Conservation (phyloP, 192 early-diverging fungal genomes). For the Backusella australiensis region DNA sequence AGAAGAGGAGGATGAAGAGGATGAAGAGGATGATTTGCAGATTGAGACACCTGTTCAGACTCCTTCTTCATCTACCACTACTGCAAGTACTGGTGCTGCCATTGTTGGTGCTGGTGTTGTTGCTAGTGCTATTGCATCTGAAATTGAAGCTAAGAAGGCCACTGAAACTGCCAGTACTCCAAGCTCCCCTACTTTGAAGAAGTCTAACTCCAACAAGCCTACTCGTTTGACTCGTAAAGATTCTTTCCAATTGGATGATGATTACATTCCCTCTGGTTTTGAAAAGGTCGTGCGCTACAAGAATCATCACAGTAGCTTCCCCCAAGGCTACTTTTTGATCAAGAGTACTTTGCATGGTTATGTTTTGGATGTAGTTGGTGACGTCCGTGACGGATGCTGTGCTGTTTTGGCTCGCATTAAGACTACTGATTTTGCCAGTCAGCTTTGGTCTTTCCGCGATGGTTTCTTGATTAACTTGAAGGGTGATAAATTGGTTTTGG, state of each 20-base stretch:
- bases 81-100: neutral
- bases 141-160: neutral
- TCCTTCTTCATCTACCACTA: slow-evolving; percentile 5
- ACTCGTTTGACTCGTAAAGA: neutral
- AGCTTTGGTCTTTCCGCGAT: slow-evolving; percentile 27
- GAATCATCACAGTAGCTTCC: slow-evolving; percentile 18
- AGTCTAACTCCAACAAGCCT: slow-evolving; percentile 10
- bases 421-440: slow-evolving; percentile 29
- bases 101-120: slow-evolving; percentile 5
- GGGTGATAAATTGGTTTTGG: slow-evolving; percentile 24
- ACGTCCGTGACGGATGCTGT: neutral
- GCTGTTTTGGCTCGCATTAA: slow-evolving; percentile 20
- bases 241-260: slow-evolving; percentile 19
- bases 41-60: neutral
- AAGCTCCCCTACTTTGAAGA: neutral
- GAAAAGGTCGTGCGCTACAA: slow-evolving; percentile 29
- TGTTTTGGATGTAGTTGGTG: slow-evolving; percentile 29
- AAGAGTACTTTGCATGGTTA: slow-evolving; percentile 34
- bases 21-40: neutral
- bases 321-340: slow-evolving; percentile 31
- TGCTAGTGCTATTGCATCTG: neutral
- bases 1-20: neutral
- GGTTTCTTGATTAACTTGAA: slow-evolving; percentile 29
- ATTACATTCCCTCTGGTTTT: slow-evolving; percentile 30
- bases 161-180: neutral